Evolutionary conservation across 179 eudicot genomes (phyloP).

Genomic region (Nepenthes alata): DNA sequence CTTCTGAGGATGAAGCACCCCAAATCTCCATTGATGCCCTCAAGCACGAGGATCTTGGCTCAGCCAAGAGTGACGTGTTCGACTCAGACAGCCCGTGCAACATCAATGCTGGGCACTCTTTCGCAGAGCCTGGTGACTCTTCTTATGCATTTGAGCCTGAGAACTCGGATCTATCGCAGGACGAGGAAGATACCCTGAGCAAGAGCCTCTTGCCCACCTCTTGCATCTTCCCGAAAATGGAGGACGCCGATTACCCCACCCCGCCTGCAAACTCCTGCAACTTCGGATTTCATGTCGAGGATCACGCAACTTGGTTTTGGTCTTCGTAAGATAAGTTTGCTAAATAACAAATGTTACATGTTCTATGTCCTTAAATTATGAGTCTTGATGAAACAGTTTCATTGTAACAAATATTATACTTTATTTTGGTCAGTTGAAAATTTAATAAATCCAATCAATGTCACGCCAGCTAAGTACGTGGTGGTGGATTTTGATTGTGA

Average conservation of each 20-base stretch:
- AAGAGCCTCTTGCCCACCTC: constrained; percentile 11
- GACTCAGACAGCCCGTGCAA: constrained; percentile 43
- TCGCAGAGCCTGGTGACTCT: constrained; percentile 6
- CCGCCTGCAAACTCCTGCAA: constrained; percentile 19
- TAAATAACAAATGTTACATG: too few species aligned
- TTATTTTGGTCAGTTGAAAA: too few species aligned
- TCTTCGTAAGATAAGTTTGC: constrained; percentile 4
- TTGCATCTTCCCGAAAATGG: constrained; percentile 21
- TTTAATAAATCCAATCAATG: too few species aligned
- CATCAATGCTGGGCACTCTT: constrained; percentile 13
- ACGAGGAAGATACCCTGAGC: constrained; percentile 40
- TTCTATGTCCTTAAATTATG: too few species aligned
- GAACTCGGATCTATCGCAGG: constrained; percentile 47
- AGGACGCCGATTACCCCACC: constrained; percentile 17
- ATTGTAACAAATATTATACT: too few species aligned
- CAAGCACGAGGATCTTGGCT: constrained; percentile 15
- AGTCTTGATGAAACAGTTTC: too few species aligned
- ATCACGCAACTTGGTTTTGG: constrained; percentile 50
- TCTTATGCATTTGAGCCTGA: constrained; percentile 45
- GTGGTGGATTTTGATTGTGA: too few species aligned
- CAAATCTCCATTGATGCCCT: background rate
- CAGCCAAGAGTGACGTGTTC: constrained; percentile 31
- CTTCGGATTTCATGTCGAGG: constrained; percentile 40
- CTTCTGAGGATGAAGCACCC: constrained; percentile 16
- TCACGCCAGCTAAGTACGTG: too few species aligned